phyloP scores from a whole-genome alignment of 164 flowering plant species.

The Annona cherimola region DNA sequence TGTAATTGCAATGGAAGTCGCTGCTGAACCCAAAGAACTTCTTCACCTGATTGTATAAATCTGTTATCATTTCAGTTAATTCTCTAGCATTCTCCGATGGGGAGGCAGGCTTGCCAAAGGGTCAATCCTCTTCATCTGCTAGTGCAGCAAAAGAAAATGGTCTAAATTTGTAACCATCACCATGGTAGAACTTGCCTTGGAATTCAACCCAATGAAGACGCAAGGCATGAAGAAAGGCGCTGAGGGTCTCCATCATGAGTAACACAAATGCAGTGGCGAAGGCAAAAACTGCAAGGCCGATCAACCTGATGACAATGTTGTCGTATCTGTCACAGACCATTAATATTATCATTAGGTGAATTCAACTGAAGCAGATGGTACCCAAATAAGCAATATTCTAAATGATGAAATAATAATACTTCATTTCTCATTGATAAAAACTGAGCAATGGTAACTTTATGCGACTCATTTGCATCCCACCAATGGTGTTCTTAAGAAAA shows the following conservation, averaged over 20 bases:
- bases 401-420: not conserved
- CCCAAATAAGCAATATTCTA: not conserved
- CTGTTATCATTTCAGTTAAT: not conserved
- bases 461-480: conserved; percentile 1
- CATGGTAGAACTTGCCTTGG: conserved; percentile 78
- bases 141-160: conserved; percentile 75
- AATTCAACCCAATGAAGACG: conserved; percentile 98
- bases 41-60: not conserved
- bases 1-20: conserved; percentile 7
- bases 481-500: not conserved
- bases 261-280: conserved; percentile 84
- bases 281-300: conserved; percentile 72
- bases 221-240: conserved; percentile 90
- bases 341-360: not conserved
- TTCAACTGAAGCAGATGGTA: not conserved
- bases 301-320: conserved; percentile 52
- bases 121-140: conserved; percentile 63
- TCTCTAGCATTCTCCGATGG: not conserved
- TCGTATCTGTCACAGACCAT: conserved; percentile 55
- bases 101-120: not conserved
- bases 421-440: not conserved
- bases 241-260: conserved; percentile 92
- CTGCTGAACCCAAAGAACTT: conserved; percentile 6
- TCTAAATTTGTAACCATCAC: conserved; percentile 87
- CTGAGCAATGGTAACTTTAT: not conserved